phyloP scores from a whole-genome alignment of 257 asterid species.

The Solanum bulbocastanum region DNA sequence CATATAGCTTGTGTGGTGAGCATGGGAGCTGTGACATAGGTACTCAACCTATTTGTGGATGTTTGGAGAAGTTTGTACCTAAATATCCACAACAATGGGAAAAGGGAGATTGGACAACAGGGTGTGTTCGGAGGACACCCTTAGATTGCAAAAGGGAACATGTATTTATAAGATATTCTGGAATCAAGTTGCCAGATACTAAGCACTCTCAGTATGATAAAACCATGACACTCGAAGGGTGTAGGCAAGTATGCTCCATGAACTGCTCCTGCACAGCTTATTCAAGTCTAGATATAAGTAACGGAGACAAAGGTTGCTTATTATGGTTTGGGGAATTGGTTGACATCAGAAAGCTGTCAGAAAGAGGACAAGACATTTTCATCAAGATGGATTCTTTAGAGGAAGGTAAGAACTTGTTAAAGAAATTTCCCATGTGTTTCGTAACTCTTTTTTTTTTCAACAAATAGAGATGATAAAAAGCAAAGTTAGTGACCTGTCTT shows the following conservation, averaged over 20 bases:
- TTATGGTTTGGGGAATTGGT: slow-evolving; percentile 22
- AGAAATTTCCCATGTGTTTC: background rate
- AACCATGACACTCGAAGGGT: slow-evolving; percentile 1
- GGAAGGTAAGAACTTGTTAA: background rate
- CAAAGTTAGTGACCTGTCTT: background rate
- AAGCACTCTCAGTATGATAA: background rate
- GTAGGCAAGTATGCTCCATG: slow-evolving; percentile 12
- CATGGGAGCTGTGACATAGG: slow-evolving; percentile 15
- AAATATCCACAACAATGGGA: background rate
- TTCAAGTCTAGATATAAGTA: slow-evolving; percentile 10
- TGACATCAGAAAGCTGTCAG: slow-evolving; percentile 7
- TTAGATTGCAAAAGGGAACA: background rate
- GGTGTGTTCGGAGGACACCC: slow-evolving; percentile 15
- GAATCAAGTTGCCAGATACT: background rate
- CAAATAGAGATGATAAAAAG: background rate
- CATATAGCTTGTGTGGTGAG: slow-evolving; percentile 13
- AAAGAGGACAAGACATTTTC: slow-evolving; percentile 15
- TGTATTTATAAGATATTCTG: background rate
- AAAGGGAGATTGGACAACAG: slow-evolving; percentile 11
- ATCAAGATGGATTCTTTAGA: slow-evolving; percentile 16
- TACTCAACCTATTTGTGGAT: slow-evolving; percentile 13
- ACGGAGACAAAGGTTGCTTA: slow-evolving; percentile 23
- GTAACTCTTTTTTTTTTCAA: background rate
- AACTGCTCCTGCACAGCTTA: slow-evolving; percentile 28
- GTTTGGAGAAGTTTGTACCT: slow-evolving; percentile 17